Conservation (phyloP, 139 green algal species). For the Micromonas pusilla region DNA sequence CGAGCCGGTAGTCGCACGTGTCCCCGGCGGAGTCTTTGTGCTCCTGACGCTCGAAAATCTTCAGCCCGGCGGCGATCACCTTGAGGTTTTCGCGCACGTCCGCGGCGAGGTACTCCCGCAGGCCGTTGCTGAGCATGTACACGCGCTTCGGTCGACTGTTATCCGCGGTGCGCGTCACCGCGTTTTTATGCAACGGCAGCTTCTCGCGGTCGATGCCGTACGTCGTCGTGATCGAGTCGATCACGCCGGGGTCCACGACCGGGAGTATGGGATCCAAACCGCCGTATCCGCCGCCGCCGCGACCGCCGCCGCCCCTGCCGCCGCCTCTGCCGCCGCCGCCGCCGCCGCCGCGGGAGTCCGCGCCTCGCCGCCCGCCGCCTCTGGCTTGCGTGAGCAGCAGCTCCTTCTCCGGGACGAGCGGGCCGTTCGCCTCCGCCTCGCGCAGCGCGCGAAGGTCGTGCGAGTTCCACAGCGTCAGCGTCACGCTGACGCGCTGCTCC, state of each 20-base stretch:
- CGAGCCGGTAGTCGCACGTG: constrained; percentile 70
- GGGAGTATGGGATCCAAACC: constrained; percentile 47
- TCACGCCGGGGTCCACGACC: constrained; percentile 31
- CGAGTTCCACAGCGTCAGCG: not conserved
- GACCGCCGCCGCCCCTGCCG: not conserved
- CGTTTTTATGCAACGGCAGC: constrained; percentile 52
- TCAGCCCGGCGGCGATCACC: constrained; percentile 68
- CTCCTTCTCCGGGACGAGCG: not conserved
- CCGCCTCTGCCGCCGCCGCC: constrained; percentile 31
- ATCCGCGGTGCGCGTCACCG: constrained; percentile 54
- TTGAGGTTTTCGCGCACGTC: constrained; percentile 68
- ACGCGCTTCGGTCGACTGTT: constrained; percentile 44
- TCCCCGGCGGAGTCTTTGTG: constrained; percentile 25
- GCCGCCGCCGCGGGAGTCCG: not conserved
- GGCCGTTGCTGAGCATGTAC: constrained; percentile 39
- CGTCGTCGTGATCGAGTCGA: constrained; percentile 50
- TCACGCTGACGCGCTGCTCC: not conserved
- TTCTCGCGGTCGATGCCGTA: constrained; percentile 58
- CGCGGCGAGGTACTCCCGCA: constrained; percentile 56
- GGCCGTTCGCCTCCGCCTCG: not conserved
- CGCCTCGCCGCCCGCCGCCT: constrained; percentile 6
- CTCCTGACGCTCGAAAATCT: constrained; percentile 86
- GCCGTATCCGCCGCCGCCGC: not conserved
- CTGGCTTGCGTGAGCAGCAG: constrained; percentile 22
- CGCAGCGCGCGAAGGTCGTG: not conserved